Percentiles rank a stretch among this genome's conserved stretches.
Evolutionary conservation across 306 rosid species (phyloP).

Genomic region (Pyrus pyrifolia): DNA sequence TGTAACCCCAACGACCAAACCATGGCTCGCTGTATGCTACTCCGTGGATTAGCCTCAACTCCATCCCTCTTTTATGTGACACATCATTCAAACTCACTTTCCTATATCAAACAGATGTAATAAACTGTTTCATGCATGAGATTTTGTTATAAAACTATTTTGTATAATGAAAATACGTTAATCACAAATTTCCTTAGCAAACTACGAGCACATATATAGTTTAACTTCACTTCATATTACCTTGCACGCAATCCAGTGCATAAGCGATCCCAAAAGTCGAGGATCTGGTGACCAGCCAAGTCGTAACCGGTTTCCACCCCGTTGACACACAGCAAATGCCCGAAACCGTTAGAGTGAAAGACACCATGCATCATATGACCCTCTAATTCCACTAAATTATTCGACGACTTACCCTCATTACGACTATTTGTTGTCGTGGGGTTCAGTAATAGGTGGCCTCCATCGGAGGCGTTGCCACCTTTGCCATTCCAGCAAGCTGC

Average conservation of each 20-base stretch:
- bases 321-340: conserved; percentile 74
- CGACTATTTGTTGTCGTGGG: not conserved
- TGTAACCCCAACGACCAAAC: conserved; percentile 89
- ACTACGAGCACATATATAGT: too few species aligned
- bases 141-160: not conserved
- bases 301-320: conserved; percentile 68
- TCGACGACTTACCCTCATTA: not conserved
- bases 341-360: conserved; percentile 81
- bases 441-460: not conserved
- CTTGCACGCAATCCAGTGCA: conserved; percentile 63
- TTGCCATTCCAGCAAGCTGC: conserved; percentile 24
- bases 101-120: conserved; percentile 27
- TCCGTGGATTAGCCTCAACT: conserved; percentile 60
- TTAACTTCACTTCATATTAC: conserved; percentile 11
- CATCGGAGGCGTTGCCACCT: not conserved
- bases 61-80: conserved; percentile 71
- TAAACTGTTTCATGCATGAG: not conserved
- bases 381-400: conserved; percentile 32
- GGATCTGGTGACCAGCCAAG: conserved; percentile 53
- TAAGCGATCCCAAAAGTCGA: conserved; percentile 81
- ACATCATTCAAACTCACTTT: conserved; percentile 69
- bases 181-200: too few species aligned
- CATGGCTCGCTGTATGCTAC: conserved; percentile 59
- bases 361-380: conserved; percentile 81
- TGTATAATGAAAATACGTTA: not conserved